Evolutionary conservation across 768 basidiomycete genomes (phyloP).

Genomic region (Chalciporus sphaerocephalus): DNA sequence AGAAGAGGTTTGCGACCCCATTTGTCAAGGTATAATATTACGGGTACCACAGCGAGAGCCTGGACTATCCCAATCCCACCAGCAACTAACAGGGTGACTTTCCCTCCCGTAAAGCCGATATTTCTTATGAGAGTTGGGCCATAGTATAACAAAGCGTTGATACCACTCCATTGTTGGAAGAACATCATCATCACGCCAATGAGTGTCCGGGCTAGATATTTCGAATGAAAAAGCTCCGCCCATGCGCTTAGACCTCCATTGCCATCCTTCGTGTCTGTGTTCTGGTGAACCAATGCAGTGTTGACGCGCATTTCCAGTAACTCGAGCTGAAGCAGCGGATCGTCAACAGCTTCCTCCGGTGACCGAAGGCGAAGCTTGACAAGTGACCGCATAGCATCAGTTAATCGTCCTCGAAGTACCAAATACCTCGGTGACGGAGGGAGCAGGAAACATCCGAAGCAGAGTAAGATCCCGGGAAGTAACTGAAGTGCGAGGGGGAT

Average conservation of each 20-base stretch:
- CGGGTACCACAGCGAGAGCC: constrained; percentile 70
- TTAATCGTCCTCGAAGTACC: constrained; percentile 44
- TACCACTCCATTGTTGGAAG: constrained; percentile 88
- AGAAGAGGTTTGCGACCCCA: constrained; percentile 64
- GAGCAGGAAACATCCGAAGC: constrained; percentile 49
- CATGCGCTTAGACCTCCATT: constrained; percentile 36
- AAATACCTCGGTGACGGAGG: constrained; percentile 49
- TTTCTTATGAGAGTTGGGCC: constrained; percentile 67
- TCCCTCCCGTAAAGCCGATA: constrained; percentile 60
- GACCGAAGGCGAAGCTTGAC: constrained; percentile 47
- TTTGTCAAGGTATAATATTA: constrained; percentile 64
- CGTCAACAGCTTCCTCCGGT: constrained; percentile 41
- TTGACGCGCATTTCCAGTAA: constrained; percentile 75
- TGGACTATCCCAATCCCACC: constrained; percentile 80
- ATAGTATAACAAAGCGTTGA: constrained; percentile 80
- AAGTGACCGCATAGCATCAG: constrained; percentile 57
- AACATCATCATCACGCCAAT: constrained; percentile 75
- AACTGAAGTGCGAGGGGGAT: constrained; percentile 72
- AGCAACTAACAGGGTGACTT: constrained; percentile 58
- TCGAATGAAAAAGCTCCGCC: constrained; percentile 50
- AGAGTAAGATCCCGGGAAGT: constrained; percentile 63
- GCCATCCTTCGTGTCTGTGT: constrained; percentile 18
- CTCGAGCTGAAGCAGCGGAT: constrained; percentile 59
- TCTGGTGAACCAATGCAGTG: constrained; percentile 46
- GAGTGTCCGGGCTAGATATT: constrained; percentile 57